phyloP scores from a whole-genome alignment of 1,139 yeast species.

The Pichiaceae sp. region DNA sequence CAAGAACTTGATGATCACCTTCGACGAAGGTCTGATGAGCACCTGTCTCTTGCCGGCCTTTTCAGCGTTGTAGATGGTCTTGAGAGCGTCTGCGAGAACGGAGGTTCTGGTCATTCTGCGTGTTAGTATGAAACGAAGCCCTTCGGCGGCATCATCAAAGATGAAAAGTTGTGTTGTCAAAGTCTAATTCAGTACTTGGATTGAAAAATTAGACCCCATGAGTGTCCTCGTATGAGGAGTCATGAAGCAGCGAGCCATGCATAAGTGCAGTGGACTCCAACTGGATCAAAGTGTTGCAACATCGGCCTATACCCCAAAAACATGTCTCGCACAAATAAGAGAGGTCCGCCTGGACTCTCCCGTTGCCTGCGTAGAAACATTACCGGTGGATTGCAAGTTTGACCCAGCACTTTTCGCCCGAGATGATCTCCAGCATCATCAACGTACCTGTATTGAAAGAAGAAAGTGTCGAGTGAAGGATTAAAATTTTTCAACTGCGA shows the following conservation, averaged over 20 bases:
- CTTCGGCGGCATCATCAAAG: slow-evolving; percentile 17
- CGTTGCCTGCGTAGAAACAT: neutral
- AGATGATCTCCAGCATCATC: neutral
- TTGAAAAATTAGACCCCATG: slow-evolving; percentile 26
- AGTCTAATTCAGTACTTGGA: neutral
- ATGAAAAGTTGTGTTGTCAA: neutral
- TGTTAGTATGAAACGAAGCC: slow-evolving; percentile 1
- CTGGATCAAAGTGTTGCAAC: slow-evolving; percentile 2
- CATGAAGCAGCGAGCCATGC: slow-evolving; percentile 25
- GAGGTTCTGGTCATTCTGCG: slow-evolving; percentile 94
- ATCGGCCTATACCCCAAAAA: neutral
- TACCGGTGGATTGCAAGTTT: slow-evolving; percentile 1
- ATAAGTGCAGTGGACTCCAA: neutral
- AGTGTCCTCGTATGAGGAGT: slow-evolving; percentile 32
- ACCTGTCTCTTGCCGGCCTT: slow-evolving; percentile 99
- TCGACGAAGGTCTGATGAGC: slow-evolving; percentile 96
- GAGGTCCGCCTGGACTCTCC: neutral
- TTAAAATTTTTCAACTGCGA: neutral
- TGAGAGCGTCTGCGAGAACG: slow-evolving; percentile 98
- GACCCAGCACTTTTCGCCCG: slow-evolving; percentile 3
- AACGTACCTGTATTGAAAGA: neutral
- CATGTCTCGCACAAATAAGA: neutral
- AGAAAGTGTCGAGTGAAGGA: neutral
- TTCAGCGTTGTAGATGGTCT: slow-evolving; percentile 98
- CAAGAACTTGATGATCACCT: slow-evolving; percentile 94